These are phyloP conservation scores for Cladosporium sp. DNA, from an alignment of 2,329 filamentous ascomycete genomes.

Conservation along the genomic window DNA sequence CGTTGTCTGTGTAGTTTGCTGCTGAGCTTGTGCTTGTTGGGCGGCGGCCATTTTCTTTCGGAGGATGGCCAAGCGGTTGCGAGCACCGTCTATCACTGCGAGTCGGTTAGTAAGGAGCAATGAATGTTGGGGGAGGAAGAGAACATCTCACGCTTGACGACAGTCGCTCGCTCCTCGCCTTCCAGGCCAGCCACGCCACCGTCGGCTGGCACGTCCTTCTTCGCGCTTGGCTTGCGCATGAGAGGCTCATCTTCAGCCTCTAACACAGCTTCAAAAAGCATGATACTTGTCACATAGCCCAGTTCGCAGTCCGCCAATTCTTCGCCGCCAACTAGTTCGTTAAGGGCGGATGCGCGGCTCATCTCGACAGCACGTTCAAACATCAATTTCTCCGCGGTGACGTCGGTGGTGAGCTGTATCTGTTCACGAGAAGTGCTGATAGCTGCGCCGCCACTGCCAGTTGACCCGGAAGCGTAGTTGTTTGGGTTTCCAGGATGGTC, in stretches of 20 bases:
- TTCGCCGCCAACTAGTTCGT: slow-evolving; percentile 82
- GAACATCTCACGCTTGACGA: slow-evolving; percentile 62
- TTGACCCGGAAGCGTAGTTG: slow-evolving; percentile 64
- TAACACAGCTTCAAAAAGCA: slow-evolving; percentile 91
- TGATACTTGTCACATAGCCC: slow-evolving; percentile 88
- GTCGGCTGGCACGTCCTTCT: slow-evolving; percentile 49
- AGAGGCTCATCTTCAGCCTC: slow-evolving; percentile 70
- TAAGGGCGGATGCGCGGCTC: slow-evolving; percentile 91
- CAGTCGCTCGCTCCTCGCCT: slow-evolving; percentile 69
- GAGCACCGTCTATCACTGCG: slow-evolving; percentile 49
- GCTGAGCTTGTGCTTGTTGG: slow-evolving; percentile 12
- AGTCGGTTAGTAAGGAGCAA: slow-evolving; percentile 27
- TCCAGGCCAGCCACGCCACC: slow-evolving; percentile 54
- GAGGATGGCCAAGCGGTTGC: slow-evolving; percentile 43
- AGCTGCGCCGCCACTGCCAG: slow-evolving; percentile 47
- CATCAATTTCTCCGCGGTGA: slow-evolving; percentile 96
- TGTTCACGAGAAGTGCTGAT: slow-evolving; percentile 70
- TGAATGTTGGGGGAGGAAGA: neutral
- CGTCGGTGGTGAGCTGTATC: slow-evolving; percentile 79
- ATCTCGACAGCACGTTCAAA: slow-evolving; percentile 97
- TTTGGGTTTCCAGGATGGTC: slow-evolving; percentile 84
- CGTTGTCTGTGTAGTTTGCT: neutral
- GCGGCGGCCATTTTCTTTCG: slow-evolving; percentile 45
- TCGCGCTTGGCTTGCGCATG: slow-evolving; percentile 47
- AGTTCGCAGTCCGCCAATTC: slow-evolving; percentile 86